Conservation (phyloP, 1,139 yeast genomes). For the Sugiyamaella neomexicana region DNA sequence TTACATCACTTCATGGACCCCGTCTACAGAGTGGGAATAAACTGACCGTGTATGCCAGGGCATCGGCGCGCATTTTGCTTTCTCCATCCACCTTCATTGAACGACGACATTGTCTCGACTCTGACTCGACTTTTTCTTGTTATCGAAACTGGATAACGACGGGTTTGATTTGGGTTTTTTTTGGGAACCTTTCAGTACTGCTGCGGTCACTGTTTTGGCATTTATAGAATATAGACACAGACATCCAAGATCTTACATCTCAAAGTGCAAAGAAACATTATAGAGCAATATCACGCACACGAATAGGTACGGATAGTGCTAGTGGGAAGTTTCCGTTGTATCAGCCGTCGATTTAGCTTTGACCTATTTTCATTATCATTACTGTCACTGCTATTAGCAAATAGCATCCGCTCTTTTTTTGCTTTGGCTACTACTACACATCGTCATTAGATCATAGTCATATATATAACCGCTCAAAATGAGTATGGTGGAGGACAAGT, state of each 20-base stretch:
- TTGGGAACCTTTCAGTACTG: too few species aligned
- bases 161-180: too few species aligned
- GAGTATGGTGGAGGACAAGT: conserved; percentile 63
- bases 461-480: conserved; percentile 7
- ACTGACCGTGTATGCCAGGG: neutral
- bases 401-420: conserved; percentile 2
- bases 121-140: neutral
- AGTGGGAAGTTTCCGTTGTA: too few species aligned
- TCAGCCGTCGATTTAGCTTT: neutral
- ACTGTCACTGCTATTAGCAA: neutral
- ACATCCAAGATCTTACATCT: too few species aligned
- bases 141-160: too few species aligned
- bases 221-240: too few species aligned
- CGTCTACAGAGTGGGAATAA: neutral
- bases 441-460: conserved; percentile 1
- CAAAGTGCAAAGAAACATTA: too few species aligned
- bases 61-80: neutral
- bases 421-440: neutral
- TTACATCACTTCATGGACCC: neutral
- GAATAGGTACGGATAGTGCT: too few species aligned
- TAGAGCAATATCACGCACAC: too few species aligned
- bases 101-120: neutral
- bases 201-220: too few species aligned
- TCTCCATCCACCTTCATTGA: neutral
- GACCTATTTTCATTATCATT: neutral